These are phyloP conservation scores for Maudiozyma pseudohumilis DNA, from an alignment of 805 yeast genomes.

Conservation along the genomic window DNA sequence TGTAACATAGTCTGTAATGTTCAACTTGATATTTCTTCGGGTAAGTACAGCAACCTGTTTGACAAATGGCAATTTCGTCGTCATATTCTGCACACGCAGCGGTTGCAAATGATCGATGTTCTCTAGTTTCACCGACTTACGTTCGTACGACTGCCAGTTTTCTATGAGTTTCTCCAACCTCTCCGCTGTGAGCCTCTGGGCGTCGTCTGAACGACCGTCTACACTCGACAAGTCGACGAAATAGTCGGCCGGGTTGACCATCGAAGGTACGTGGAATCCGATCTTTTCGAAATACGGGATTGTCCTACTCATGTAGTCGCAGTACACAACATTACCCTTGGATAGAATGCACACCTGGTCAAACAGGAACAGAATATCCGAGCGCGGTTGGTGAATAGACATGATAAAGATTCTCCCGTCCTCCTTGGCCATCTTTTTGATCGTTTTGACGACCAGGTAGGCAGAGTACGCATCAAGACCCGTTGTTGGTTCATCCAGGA, in stretches of 20 bases:
- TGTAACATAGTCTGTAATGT: conserved; percentile 44
- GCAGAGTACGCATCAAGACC: conserved; percentile 79
- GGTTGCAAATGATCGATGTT: conserved; percentile 10
- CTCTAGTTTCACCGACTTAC: conserved; percentile 1
- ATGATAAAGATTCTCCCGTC: conserved; percentile 63
- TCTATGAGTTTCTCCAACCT: conserved; percentile 30
- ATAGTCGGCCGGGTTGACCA: conserved; percentile 54
- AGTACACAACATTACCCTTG: conserved; percentile 46
- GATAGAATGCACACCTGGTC: conserved; percentile 62
- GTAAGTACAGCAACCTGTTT: conserved; percentile 38
- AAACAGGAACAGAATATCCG: conserved; percentile 60
- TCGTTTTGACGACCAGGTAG: conserved; percentile 46
- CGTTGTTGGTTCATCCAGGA: conserved; percentile 82
- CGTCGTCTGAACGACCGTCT: conserved; percentile 36
- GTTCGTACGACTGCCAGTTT: conserved; percentile 30
- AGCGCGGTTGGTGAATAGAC: conserved; percentile 78
- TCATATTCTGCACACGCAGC: conserved; percentile 18
- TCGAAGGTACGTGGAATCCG: conserved; percentile 37
- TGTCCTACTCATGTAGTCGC: conserved; percentile 37
- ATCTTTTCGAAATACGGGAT: conserved; percentile 40
- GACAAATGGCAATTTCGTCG: conserved; percentile 31
- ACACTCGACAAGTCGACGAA: conserved; percentile 48
- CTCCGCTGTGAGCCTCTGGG: conserved; percentile 28
- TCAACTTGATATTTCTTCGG: conserved; percentile 37
- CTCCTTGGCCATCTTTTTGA: conserved; percentile 44